These are phyloP conservation scores for Aaosphaeria arxii DNA, from an alignment of 2,329 filamentous ascomycete species.

Conservation along the genomic window DNA sequence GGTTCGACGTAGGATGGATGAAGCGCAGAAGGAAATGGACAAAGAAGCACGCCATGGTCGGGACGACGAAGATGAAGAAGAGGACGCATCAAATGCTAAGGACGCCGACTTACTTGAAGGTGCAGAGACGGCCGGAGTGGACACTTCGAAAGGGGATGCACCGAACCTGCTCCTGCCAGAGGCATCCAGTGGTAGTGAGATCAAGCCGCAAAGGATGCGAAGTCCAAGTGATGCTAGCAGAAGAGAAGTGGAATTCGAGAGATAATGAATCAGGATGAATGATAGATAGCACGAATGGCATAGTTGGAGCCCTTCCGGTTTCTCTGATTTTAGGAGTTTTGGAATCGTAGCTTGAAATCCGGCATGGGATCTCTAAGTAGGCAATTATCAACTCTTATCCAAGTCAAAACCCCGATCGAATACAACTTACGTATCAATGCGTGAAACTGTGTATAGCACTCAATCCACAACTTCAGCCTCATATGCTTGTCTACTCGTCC, in stretches of 20 bases:
- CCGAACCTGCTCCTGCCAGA: conserved; percentile 11
- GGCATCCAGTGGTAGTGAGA: conserved; percentile 16
- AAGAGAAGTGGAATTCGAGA: conserved; percentile 38
- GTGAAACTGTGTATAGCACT: too few species aligned
- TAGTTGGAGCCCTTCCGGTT: too few species aligned
- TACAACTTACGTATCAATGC: too few species aligned
- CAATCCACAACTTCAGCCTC: too few species aligned
- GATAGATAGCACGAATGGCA: too few species aligned
- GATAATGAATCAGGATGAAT: conserved; percentile 11
- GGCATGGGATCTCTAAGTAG: too few species aligned
- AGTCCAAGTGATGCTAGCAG: conserved; percentile 34
- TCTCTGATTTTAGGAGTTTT: too few species aligned
- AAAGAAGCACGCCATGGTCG: conserved; percentile 63
- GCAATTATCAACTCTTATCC: too few species aligned
- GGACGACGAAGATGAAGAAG: conserved; percentile 62
- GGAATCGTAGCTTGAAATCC: too few species aligned
- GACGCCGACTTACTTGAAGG: conserved; percentile 49
- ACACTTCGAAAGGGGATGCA: conserved; percentile 18
- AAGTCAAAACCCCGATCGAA: too few species aligned
- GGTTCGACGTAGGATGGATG: conserved; percentile 88
- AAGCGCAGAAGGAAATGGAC: conserved; percentile 88
- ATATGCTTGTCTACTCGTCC: too few species aligned
- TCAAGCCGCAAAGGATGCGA: conserved; percentile 26
- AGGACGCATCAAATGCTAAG: conserved; percentile 46
- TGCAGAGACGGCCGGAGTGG: conserved; percentile 47